A percentile compares a stretch with the other conserved stretches of the same genome.
These are phyloP conservation scores for Salmacisia buchloeana DNA, from an alignment of 1,284 basidiomycete genomes.

Conservation along the genomic window DNA sequence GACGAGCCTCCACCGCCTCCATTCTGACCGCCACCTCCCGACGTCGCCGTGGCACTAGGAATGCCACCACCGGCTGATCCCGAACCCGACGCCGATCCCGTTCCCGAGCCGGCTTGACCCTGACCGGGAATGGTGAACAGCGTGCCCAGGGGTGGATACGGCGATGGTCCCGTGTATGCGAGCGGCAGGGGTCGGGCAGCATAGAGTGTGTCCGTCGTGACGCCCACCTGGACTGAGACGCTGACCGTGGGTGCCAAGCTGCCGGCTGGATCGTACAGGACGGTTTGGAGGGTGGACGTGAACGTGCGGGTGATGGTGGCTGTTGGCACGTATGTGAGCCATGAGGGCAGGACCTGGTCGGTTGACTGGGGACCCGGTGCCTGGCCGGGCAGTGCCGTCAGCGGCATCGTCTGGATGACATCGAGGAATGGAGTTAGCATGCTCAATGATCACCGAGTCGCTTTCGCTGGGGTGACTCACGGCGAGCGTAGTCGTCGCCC, in stretches of 20 bases:
- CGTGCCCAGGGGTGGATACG: constrained; percentile 30
- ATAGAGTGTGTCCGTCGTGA: constrained; percentile 25
- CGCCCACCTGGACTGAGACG: constrained; percentile 17
- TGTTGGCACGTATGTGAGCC: constrained; percentile 33
- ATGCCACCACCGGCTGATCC: not conserved
- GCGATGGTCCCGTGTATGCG: constrained; percentile 37
- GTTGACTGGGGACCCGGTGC: constrained; percentile 30
- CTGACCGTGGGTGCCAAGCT: constrained; percentile 25
- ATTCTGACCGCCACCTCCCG: too few species aligned
- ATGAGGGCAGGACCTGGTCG: constrained; percentile 34
- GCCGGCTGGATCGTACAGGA: constrained; percentile 35
- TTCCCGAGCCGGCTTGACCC: not conserved
- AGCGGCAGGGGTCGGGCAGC: constrained; percentile 18
- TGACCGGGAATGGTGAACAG: constrained; percentile 23
- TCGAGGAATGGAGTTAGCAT: not conserved
- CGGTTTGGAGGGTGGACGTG: constrained; percentile 20
- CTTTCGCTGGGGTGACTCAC: too few species aligned
- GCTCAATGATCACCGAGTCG: not conserved
- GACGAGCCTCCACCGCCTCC: too few species aligned
- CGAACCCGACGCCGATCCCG: not conserved
- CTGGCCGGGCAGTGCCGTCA: not conserved
- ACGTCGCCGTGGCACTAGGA: too few species aligned
- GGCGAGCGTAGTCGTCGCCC: too few species aligned
- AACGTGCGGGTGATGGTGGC: constrained; percentile 20
- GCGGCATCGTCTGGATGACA: not conserved